Base-by-base conservation (phyloP, 169 alveolate species). In the Plasmodium blacklocki region DNA sequence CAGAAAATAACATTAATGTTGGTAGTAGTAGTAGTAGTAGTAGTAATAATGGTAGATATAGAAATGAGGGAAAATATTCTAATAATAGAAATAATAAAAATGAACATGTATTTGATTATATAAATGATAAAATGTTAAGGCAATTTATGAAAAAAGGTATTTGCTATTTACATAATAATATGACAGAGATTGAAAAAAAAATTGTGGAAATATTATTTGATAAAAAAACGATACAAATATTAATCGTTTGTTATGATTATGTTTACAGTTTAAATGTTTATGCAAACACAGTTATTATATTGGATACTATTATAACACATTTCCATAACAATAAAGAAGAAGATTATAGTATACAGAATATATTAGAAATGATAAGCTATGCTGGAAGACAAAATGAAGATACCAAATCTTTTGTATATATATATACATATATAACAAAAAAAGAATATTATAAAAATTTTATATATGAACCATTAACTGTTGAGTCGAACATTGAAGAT, bases 381-480 rank as follows among this genome's bases (percentile, higher is more conserved):
- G 95, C 96, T 4, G 95, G 96, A 21, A 93, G 95, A 23, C 95
- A 96, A 52, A 91, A 94, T 21, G 87, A 92, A 26, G 96, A 91
- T 70, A 70, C 54, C 49, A 58, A 68, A 47, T 56, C 88, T 26
- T 70, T 56, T 83, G 93, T 76, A 19, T 87, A 85, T 93, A 88
- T 70, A 94, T 92, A 85, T 76, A 95, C 90, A 87, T 96, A 58
- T 98, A 97, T 98, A 86, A 96, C 98, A 43, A 97, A 97, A 93
- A 96, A 98, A 85, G 99, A 98, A 74, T 98, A 96, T 88, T 98
- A 98, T 93, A 98, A 98, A 88, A 98, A 98, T 96, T 98, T 98
- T 93, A 91, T 99, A 54, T 95, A 96, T 72, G 99, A 99, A 91
- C 99, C 99, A 43, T 89, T 97, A 87, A 99, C 99, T 3, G 96